Base-by-base conservation (phyloP, 2,329 filamentous ascomycete species). In the Delphinella strobiligena region DNA sequence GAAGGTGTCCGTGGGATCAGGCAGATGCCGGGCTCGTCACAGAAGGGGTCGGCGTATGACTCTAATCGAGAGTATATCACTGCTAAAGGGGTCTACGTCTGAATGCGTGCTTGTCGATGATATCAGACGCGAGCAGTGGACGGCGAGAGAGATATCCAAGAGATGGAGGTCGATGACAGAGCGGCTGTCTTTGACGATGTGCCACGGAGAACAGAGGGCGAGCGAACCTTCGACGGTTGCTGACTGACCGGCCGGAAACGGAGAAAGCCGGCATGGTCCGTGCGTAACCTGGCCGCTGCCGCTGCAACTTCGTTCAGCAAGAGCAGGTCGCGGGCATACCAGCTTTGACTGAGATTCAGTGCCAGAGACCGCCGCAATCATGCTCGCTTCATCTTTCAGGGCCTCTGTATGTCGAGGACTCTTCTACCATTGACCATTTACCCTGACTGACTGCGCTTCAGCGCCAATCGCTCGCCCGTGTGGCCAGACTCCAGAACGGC, bases 341-440 rank as follows among this genome's bases (percentile, higher is more conserved):
- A 36, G 14, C 34, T n/a, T n/a, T n/a, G n/a, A 36, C 9, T 8
- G 34, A 15, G 18, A 8, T n/a, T 10, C 12, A 9, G 9, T 17
- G 34, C 16, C 12, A 17, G 27, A 11, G 34, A 4, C 27, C 34
- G 30, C 22, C 40, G 34, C 38, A 56, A 61, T 51, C 60, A 75
- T 75, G 72, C 64, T 76, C 64, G 71, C 69, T 56, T 71, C 75
- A 61, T 70, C 73, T 59, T 63, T 76, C 62, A 70, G 72, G 65
- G 68, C 71, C 56, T 74, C 72, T 61, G 74, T 78, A 64, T 45
- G 58, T 38, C 43, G 24, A 17, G 29, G 31, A 7, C 31, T 14
- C 19, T 30, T 31, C 14, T 33, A 19, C 40, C 36, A 18, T 18
- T 33, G 31, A 4, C 14, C 30, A 34, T 14, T 22, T 35, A 18